Evolutionary conservation across 1,284 basidiomycete genomes (phyloP), one percentile per base, ranked within the genome.

Genomic region (Pyrrhoderma noxium): DNA sequence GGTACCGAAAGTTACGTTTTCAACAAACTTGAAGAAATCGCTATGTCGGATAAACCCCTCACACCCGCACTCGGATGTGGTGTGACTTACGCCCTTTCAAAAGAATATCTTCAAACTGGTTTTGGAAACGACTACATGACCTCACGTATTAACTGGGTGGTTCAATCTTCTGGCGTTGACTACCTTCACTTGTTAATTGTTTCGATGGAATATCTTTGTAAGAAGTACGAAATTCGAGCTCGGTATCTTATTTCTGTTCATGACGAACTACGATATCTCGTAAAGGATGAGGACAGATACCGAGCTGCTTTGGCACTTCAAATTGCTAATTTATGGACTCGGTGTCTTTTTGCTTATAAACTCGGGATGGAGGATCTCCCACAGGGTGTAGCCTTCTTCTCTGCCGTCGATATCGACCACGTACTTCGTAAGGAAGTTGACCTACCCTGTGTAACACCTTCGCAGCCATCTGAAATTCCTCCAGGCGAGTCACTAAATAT

Each of bases 81-180:
- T 8, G 84, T 99, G 41, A 99, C 95, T 0, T 80, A 88, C 48
- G 95, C 94, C 0, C 73, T 99, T 18, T 88, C 88, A 14, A 95
- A 91, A 67, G 84, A 88, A 56, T 89, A 91, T 65, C 78, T 99
- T 1, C 86, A 88, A 1, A 77, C 78, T 38, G 76, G 75, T 52
- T 85, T 89, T 54, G 88, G 88, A 16, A 71, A 84, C 1, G 90
- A 95, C 59, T 99, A 91, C 68, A 88, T 99, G 79, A 89, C 96
- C 0, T 95, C 92, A 11, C 81, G 95, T 22, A 95, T 99, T 71
- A 99, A 99, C 65, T 99, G 96, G 96, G 96, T 96, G 45, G 96
- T 99, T 5, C 96, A 99, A 65, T 96, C 93, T 5, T 97, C 93
- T 0, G 96, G 95, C 18, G 95, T 99, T 39, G 95, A 99, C 69